Evolutionary conservation across 2,329 filamentous ascomycete genomes (phyloP).

Genomic region (Cytospora chrysosperma): DNA sequence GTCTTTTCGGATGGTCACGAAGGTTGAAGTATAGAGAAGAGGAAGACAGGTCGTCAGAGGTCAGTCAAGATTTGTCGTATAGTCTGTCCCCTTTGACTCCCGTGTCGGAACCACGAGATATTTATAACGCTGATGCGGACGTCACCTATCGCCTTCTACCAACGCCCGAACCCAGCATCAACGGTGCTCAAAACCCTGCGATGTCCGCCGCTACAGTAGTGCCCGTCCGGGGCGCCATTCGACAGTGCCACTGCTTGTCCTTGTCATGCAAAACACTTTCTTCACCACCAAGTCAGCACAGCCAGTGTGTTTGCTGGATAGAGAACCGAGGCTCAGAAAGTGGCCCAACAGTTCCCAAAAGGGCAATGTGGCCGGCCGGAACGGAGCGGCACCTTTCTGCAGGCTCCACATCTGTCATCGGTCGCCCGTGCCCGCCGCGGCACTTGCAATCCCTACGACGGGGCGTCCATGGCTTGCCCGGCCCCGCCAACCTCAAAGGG

Average conservation of each 20-base stretch:
- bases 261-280: constrained; percentile 6
- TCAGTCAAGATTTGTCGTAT: not conserved
- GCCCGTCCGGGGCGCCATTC: not conserved
- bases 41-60: not conserved
- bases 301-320: not conserved
- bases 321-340: constrained; percentile 12
- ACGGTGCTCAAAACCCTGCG: constrained; percentile 2
- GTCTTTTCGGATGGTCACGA: no score
- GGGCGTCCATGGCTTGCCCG: constrained; percentile 1
- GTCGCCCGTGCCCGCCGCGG: not conserved
- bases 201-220: constrained; percentile 2
- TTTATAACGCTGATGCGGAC: not conserved
- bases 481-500: constrained; percentile 19
- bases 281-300: not conserved
- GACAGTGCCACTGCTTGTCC: constrained; percentile 10
- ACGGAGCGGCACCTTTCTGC: constrained; percentile 12
- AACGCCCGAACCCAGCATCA: not conserved
- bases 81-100: not conserved
- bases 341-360: constrained; percentile 5
- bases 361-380: constrained; percentile 15
- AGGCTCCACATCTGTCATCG: constrained; percentile 5
- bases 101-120: not conserved
- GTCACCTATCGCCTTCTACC: not conserved
- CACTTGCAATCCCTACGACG: constrained; percentile 1
- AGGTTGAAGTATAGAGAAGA: not conserved